Conservation (phyloP, 2,329 filamentous ascomycete genomes). For the Nigrospora osmanthi region DNA sequence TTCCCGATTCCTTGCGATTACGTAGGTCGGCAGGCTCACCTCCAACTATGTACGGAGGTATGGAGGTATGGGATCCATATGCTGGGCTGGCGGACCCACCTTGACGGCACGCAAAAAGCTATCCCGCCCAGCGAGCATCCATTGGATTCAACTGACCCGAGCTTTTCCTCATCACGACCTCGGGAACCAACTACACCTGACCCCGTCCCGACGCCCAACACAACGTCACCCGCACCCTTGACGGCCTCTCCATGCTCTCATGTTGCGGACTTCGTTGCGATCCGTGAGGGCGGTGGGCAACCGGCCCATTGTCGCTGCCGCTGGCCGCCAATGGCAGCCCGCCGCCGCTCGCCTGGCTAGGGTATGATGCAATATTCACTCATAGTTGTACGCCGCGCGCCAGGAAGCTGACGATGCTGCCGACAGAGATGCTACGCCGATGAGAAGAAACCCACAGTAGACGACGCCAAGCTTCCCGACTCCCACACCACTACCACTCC, state of each 20-base stretch:
- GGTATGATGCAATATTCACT: conserved; percentile 22
- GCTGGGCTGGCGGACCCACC: background rate
- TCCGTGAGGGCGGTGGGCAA: conserved; percentile 52
- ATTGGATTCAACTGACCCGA: background rate
- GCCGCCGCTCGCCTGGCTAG: conserved; percentile 28
- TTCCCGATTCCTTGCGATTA: too few species aligned
- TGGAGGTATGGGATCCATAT: background rate
- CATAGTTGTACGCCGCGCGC: too few species aligned
- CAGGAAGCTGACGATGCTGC: background rate
- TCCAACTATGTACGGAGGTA: background rate
- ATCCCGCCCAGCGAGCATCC: background rate
- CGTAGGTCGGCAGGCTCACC: too few species aligned
- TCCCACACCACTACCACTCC: conserved; percentile 44
- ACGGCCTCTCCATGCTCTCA: conserved; percentile 39
- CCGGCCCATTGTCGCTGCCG: conserved; percentile 43
- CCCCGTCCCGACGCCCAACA: background rate
- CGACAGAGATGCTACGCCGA: conserved; percentile 50
- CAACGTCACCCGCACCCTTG: background rate
- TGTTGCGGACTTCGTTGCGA: conserved; percentile 63
- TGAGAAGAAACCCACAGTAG: conserved; percentile 43
- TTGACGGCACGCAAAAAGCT: background rate
- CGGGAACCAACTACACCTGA: background rate
- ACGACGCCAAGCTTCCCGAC: conserved; percentile 39
- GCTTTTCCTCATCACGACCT: background rate
- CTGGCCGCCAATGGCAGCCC: conserved; percentile 51